These are phyloP conservation scores for Kockiozyma suomiensis DNA, from an alignment of 805 yeast genomes.

Conservation along the genomic window DNA sequence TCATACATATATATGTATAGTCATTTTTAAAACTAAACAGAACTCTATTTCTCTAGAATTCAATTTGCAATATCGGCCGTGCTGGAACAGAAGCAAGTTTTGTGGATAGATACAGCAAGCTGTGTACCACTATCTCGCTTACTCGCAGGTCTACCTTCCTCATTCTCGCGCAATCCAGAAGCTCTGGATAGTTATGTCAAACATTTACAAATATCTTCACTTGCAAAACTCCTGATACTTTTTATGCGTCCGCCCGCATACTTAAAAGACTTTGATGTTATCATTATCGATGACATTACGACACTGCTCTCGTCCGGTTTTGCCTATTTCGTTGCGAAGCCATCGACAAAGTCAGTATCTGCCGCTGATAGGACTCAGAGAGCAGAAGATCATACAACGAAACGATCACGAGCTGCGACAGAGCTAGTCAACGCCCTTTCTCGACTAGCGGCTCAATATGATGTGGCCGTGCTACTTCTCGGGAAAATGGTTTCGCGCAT, in stretches of 20 bases:
- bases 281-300: constrained; percentile 27
- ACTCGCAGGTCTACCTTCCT: background rate
- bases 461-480: constrained; percentile 18
- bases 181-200: background rate
- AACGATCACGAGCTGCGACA: constrained; percentile 14
- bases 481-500: constrained; percentile 24
- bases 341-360: background rate
- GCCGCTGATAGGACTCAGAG: background rate
- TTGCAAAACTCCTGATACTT: constrained; percentile 19
- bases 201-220: constrained; percentile 15
- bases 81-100: constrained; percentile 5
- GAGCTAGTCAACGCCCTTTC: constrained; percentile 7
- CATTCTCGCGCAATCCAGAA: background rate
- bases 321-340: constrained; percentile 4
- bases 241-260: constrained; percentile 19
- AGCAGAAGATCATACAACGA: constrained; percentile 11
- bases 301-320: constrained; percentile 12
- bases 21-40: background rate
- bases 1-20: background rate
- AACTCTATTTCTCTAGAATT: background rate
- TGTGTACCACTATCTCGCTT: constrained; percentile 8
- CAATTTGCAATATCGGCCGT: constrained; percentile 22
- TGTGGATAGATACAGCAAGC: constrained; percentile 31
- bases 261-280: constrained; percentile 6
- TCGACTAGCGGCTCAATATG: constrained; percentile 12